A percentile compares a stretch with the other conserved stretches of the same genome.
Evolutionary conservation across 768 basidiomycete genomes (phyloP).

Genomic region (Phanerochaete sordida): DNA sequence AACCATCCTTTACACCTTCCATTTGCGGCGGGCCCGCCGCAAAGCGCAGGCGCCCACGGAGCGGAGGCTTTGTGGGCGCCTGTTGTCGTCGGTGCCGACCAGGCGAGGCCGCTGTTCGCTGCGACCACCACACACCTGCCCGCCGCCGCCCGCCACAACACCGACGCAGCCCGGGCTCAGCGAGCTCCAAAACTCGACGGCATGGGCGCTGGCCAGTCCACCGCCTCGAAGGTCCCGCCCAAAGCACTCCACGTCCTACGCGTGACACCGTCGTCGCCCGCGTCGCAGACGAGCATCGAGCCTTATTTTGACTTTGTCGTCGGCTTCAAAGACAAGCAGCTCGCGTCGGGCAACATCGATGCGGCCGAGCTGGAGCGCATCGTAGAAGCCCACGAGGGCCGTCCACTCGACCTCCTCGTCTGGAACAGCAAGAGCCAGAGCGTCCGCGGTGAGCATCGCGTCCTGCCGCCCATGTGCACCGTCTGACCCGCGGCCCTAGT

Average conservation of each 20-base stretch:
- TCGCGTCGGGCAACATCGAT: constrained; percentile 42
- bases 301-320: constrained; percentile 98
- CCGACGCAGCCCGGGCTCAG: not conserved
- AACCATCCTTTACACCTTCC: not conserved
- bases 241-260: constrained; percentile 84
- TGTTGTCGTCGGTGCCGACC: not conserved
- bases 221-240: constrained; percentile 44
- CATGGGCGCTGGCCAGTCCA: constrained; percentile 79
- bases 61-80: not conserved
- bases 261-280: constrained; percentile 86
- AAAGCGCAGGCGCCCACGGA: not conserved
- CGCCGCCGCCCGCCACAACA: not conserved
- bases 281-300: constrained; percentile 78
- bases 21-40: not conserved
- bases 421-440: constrained; percentile 81
- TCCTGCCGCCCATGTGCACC: not conserved
- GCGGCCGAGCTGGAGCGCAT: constrained; percentile 72
- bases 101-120: not conserved
- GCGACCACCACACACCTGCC: not conserved
- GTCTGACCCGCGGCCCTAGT: constrained; percentile 41
- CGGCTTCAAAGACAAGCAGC: constrained; percentile 75
- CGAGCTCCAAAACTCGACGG: not conserved
- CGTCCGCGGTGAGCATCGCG: constrained; percentile 53
- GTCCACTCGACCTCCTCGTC: constrained; percentile 64
- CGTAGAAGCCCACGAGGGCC: constrained; percentile 78